These are phyloP conservation scores for Sclerotinia trifoliorum DNA, from an alignment of 2,329 filamentous ascomycete species.

Conservation along the genomic window DNA sequence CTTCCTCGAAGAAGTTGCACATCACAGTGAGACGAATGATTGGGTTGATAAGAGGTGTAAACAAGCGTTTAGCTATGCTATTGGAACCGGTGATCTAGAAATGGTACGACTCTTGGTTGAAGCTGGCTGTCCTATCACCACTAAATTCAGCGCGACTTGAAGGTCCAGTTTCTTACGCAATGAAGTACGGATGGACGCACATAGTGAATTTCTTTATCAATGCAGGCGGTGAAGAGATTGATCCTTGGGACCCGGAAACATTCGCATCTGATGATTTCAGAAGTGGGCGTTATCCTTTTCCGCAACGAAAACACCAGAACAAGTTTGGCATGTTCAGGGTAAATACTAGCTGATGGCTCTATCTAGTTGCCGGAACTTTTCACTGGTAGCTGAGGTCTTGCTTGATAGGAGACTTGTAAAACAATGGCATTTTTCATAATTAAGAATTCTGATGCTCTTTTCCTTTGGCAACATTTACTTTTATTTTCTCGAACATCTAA, in stretches of 20 bases:
- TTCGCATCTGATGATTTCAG: neutral
- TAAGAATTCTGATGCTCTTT: too few species aligned
- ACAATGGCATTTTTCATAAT: too few species aligned
- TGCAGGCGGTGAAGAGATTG: neutral
- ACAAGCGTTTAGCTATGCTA: neutral
- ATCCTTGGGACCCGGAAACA: neutral
- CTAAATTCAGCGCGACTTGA: neutral
- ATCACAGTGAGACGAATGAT: too few species aligned
- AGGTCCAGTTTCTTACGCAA: neutral
- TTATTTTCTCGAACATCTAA: too few species aligned
- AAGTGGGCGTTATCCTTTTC: neutral
- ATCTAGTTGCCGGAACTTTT: too few species aligned
- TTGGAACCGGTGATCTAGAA: neutral
- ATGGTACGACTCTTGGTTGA: neutral
- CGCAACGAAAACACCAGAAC: neutral
- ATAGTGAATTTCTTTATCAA: neutral
- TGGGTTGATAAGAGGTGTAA: neutral
- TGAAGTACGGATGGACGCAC: neutral
- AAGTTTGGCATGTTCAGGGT: neutral
- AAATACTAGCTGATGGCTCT: neutral
- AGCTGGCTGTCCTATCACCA: neutral
- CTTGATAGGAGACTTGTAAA: too few species aligned
- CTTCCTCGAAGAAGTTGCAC: neutral
- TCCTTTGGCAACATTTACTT: too few species aligned
- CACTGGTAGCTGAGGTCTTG: too few species aligned